Conservation (phyloP, 2,329 filamentous ascomycete genomes). For the Aspergillus uvarum region DNA sequence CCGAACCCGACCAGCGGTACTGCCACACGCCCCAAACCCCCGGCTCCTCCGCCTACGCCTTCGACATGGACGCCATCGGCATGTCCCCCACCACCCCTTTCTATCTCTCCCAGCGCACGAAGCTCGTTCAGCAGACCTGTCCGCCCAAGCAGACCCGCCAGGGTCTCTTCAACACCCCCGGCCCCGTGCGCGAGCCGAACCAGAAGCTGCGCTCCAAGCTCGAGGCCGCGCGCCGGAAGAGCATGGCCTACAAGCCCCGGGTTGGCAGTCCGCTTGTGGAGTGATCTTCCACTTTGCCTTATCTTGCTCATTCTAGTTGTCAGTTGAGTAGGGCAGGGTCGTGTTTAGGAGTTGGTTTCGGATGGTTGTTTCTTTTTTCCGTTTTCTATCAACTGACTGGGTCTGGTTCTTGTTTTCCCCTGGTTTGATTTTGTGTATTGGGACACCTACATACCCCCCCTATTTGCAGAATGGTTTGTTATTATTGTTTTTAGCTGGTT, state of each 20-base stretch:
- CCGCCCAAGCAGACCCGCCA: conserved; percentile 53
- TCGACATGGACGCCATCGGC: conserved; percentile 39
- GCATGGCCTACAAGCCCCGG: conserved; percentile 73
- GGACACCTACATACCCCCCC: background rate
- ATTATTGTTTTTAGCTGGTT: background rate
- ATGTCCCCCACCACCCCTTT: conserved; percentile 50
- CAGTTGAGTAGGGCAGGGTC: background rate
- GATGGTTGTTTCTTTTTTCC: background rate
- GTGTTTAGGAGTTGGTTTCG: background rate
- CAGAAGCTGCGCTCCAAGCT: conserved; percentile 58
- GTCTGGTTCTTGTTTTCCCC: no score
- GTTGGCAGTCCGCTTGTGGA: conserved; percentile 69
- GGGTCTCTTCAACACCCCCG: conserved; percentile 39
- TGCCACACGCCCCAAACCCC: conserved; percentile 36
- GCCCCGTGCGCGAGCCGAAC: conserved; percentile 32
- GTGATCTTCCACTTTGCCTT: conserved; percentile 7
- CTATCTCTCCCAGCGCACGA: conserved; percentile 44
- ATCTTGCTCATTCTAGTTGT: background rate
- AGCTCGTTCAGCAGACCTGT: conserved; percentile 53
- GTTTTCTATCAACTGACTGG: no score
- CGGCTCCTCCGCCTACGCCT: conserved; percentile 31
- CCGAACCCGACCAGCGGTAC: conserved; percentile 19
- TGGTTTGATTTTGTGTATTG: background rate
- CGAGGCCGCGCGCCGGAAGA: conserved; percentile 73
- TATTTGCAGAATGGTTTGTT: background rate